These are phyloP conservation scores for Aspergillus cejpii DNA, from an alignment of 2,329 filamentous ascomycete species.

Conservation along the genomic window DNA sequence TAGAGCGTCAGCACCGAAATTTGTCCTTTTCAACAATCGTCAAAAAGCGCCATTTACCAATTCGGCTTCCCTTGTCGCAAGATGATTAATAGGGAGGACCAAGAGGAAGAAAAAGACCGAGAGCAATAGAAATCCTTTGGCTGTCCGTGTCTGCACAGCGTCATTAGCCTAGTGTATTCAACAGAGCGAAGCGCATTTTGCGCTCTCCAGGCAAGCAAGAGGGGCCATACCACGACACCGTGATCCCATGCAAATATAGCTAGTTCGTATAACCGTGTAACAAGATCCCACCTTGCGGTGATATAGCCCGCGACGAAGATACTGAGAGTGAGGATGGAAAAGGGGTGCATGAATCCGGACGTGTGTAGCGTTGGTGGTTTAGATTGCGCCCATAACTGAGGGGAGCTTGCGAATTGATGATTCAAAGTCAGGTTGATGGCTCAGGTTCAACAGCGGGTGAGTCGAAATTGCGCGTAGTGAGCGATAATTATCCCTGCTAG, in stretches of 20 bases:
- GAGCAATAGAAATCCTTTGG: conserved; percentile 76
- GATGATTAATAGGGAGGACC: conserved; percentile 72
- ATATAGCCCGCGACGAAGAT: conserved; percentile 99
- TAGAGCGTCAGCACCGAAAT: conserved; percentile 1
- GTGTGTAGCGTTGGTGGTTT: conserved; percentile 20
- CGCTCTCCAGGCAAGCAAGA: conserved; percentile 6
- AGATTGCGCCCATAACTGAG: conserved; percentile 30
- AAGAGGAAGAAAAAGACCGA: conserved; percentile 79
- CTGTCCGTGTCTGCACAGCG: conserved; percentile 63
- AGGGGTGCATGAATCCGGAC: conserved; percentile 75
- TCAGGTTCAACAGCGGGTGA: background rate
- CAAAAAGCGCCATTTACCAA: conserved; percentile 54
- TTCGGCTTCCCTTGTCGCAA: conserved; percentile 72
- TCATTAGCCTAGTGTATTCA: conserved; percentile 10
- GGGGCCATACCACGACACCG: conserved; percentile 75
- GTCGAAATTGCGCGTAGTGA: background rate
- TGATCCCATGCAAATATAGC: conserved; percentile 97
- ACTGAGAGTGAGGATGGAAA: conserved; percentile 88
- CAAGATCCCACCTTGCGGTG: conserved; percentile 97
- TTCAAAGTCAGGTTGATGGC: background rate
- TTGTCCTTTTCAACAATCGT: background rate
- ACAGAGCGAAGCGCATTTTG: too few relatives aligned
- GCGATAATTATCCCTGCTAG: too few relatives aligned
- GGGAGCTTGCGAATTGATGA: background rate
- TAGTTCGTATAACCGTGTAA: conserved; percentile 93